Evolutionary conservation across 2,329 filamentous ascomycete genomes (phyloP), one percentile per base, ranked within the genome.

Genomic region (Aspergillus flavus): DNA sequence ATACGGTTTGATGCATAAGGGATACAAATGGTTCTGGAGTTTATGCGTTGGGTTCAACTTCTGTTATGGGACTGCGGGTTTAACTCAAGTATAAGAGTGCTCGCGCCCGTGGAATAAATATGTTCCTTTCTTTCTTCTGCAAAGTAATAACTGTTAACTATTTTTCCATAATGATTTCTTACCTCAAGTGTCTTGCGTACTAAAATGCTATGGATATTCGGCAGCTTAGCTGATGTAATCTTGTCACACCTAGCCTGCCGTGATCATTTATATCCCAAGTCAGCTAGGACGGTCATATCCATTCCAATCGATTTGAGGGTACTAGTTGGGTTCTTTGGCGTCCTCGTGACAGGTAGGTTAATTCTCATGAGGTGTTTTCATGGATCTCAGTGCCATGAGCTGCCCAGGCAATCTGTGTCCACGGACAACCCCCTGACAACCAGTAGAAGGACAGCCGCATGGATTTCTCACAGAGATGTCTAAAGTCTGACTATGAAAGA

Each of bases 1-100:
- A 12, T 50, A 45, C 52, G 60, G 53, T 59, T 48, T 59, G 54
- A 57, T 66, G 59, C 57, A 63, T 58, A 64, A 55, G 50, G 61
- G 52, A 52, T 55, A 55, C 50, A 61, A 58, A 59, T 59, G 54
- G 57, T 58, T 62, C 34, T 65, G 67, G 65, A 66, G 67, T 69
- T 69, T 52, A 21, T 58, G 61, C 41, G 60, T 65, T 64, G 50
- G 36, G 45, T 55, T 61, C 30, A 45, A 58, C 23, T 45, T 61
- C 45, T 53, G 43, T 59, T 46, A 41, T 50, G 39, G 41, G 52
- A 39, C 52, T 46, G 56, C 58, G 28, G 32, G 23, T 56, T 45
- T 43, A 32, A 39, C 52, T 55, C 52, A 55, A 23, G 52, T 55
- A 55, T 55, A 55, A 6, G 34, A 26, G 52, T 39, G 32, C 52